Evolutionary conservation across 305 asterid species (phyloP).

Genomic region (Fraxinus latifolia): DNA sequence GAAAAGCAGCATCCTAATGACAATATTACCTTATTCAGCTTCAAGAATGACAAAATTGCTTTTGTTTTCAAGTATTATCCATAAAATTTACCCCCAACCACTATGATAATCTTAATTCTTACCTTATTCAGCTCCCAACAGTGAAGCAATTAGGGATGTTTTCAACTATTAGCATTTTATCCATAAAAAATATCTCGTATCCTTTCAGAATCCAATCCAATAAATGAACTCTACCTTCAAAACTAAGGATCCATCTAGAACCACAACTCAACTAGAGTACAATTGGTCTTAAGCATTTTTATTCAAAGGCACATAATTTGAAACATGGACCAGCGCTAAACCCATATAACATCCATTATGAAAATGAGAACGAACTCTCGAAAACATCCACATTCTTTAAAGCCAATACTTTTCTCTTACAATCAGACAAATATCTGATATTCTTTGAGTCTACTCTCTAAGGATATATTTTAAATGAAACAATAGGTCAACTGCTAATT

Average conservation of each 20-base stretch:
- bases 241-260: not conserved
- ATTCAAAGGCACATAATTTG: not conserved
- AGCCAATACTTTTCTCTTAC: conserved; percentile 10
- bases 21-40: not conserved
- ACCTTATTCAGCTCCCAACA: not conserved
- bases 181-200: not conserved
- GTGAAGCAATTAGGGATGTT: not conserved
- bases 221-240: not conserved
- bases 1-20: not conserved
- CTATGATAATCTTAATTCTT: not conserved
- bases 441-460: conserved; percentile 15
- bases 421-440: not conserved
- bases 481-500: conserved; percentile 33
- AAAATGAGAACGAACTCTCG: not conserved
- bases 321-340: conserved; percentile 2
- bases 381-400: conserved; percentile 15
- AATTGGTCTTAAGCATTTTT: not conserved
- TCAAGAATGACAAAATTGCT: not conserved
- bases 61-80: not conserved
- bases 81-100: not conserved
- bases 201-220: not conserved
- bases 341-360: not conserved
- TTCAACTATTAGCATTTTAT: not conserved
- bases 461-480: conserved; percentile 23
- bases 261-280: conserved; percentile 5